phyloP scores from a whole-genome alignment of 192 early-diverging fungal species.

The Gigaspora rosea region DNA sequence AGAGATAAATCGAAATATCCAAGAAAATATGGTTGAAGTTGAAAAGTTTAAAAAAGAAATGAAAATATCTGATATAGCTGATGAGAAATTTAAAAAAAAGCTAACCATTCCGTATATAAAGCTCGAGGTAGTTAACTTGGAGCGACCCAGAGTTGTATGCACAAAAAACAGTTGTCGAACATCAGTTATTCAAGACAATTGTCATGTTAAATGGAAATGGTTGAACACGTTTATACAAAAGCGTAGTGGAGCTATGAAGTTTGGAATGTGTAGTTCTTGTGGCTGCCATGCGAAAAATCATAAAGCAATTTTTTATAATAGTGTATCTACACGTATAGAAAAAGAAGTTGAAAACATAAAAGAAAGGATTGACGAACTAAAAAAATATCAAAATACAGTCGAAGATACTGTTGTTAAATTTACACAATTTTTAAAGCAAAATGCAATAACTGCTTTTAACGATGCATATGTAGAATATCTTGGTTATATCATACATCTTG shows the following conservation, averaged over 20 bases:
- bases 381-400: slow-evolving; percentile 33
- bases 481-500: slow-evolving; percentile 31
- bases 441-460: slow-evolving; percentile 33
- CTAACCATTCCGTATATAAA: slow-evolving; percentile 30
- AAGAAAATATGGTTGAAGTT: slow-evolving; percentile 26
- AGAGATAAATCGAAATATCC: slow-evolving; percentile 36
- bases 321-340: slow-evolving; percentile 1
- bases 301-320: too few relatives aligned
- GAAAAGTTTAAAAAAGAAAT: slow-evolving; percentile 30
- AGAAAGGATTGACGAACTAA: slow-evolving; percentile 6
- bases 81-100: slow-evolving; percentile 26
- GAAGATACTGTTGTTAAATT: slow-evolving; percentile 29
- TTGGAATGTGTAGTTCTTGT: too few relatives aligned
- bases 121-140: slow-evolving; percentile 30
- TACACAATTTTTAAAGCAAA: slow-evolving; percentile 37
- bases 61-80: slow-evolving; percentile 22
- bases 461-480: slow-evolving; percentile 35
- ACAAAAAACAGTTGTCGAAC: too few relatives aligned
- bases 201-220: too few relatives aligned
- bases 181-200: too few relatives aligned
- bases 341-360: slow-evolving; percentile 20
- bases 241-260: too few relatives aligned
- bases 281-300: too few relatives aligned
- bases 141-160: neutral
- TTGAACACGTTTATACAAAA: too few relatives aligned